phyloP scores from a whole-genome alignment of 2,329 filamentous ascomycete species.

The Colletotrichum musicola region DNA sequence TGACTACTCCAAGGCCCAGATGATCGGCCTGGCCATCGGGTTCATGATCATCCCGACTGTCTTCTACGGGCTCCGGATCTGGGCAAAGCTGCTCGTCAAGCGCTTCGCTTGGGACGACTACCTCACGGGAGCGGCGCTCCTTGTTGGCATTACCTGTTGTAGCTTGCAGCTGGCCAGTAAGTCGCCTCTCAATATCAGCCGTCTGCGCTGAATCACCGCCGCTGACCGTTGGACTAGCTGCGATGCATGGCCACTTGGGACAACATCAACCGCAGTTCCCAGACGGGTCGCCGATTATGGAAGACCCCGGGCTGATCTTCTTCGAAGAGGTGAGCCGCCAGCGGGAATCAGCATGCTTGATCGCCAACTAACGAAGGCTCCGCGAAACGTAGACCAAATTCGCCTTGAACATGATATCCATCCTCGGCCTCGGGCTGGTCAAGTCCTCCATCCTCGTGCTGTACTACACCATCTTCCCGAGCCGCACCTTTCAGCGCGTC shows the following conservation, averaged over 20 bases:
- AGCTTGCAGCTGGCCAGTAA: slow-evolving; percentile 30
- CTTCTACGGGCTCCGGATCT: slow-evolving; percentile 32
- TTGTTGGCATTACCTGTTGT: slow-evolving; percentile 33
- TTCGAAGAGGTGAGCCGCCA: slow-evolving; percentile 26
- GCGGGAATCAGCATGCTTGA: background rate
- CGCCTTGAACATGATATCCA: slow-evolving; percentile 44
- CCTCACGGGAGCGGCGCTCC: slow-evolving; percentile 30
- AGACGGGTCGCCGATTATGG: slow-evolving; percentile 34
- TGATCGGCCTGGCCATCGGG: slow-evolving; percentile 34
- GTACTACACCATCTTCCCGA: slow-evolving; percentile 49
- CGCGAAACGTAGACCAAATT: slow-evolving; percentile 23
- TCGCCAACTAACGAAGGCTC: background rate
- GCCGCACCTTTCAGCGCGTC: slow-evolving; percentile 44
- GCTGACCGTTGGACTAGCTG: slow-evolving; percentile 14
- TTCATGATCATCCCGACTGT: slow-evolving; percentile 35
- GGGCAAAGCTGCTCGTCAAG: slow-evolving; percentile 38
- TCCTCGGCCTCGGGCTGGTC: slow-evolving; percentile 47
- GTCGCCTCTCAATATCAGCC: background rate
- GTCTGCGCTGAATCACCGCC: background rate
- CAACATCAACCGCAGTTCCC: slow-evolving; percentile 35
- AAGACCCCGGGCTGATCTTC: slow-evolving; percentile 35
- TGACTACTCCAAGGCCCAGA: slow-evolving; percentile 36
- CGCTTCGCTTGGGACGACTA: slow-evolving; percentile 37
- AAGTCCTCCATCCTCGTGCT: slow-evolving; percentile 51
- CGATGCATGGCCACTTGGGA: slow-evolving; percentile 29